Conservation (phyloP, 164 flowering plant species). For the Taxillus chinensis region DNA sequence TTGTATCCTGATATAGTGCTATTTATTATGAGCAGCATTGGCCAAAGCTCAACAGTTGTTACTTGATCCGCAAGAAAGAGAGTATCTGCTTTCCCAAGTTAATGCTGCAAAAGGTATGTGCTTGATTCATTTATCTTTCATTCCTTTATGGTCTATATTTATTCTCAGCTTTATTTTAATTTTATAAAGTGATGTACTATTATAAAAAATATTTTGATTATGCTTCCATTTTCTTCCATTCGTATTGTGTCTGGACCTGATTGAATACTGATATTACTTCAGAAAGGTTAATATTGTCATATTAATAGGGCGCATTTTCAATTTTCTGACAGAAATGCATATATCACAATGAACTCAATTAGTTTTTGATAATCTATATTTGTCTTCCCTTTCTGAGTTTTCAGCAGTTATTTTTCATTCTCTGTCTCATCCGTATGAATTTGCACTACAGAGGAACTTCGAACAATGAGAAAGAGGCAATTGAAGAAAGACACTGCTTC, state of each 20-base stretch:
- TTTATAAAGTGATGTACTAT: no score
- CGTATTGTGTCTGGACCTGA: no score
- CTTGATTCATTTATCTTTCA: neutral
- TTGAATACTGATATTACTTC: no score
- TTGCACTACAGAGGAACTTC: conserved; percentile 73
- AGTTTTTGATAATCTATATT: neutral
- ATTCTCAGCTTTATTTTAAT: neutral
- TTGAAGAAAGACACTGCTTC: conserved; percentile 91
- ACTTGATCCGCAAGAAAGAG: conserved; percentile 84
- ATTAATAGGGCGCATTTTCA: no score
- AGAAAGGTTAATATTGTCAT: no score
- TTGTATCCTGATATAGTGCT: no score
- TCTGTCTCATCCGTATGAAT: neutral
- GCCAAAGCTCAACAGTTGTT: conserved; percentile 94
- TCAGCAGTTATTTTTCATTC: neutral
- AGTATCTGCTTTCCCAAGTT: conserved; percentile 82
- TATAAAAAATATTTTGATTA: neutral
- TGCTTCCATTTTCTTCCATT: neutral
- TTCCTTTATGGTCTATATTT: neutral
- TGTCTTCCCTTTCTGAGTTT: neutral
- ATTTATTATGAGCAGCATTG: conserved; percentile 50
- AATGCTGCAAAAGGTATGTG: conserved; percentile 76
- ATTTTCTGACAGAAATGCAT: no score
- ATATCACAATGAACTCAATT: no score
- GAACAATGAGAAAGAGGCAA: conserved; percentile 77